Percentiles rank a stretch among this genome's conserved stretches.
phyloP scores from a whole-genome alignment of 192 early-diverging fungal species.

The Gonapodya prolifera region DNA sequence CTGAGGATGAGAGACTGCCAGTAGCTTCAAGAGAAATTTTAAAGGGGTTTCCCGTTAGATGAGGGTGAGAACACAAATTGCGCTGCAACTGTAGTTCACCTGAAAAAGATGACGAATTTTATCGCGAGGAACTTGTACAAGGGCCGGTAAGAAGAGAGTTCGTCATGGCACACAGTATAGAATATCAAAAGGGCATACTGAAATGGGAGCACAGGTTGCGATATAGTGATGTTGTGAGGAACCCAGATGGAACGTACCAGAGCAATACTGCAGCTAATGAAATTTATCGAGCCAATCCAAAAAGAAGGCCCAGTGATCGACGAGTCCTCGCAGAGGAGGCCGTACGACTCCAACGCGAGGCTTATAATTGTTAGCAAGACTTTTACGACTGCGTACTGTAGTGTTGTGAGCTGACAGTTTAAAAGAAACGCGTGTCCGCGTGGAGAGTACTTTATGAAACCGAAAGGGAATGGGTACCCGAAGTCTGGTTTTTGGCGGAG shows the following conservation, averaged over 20 bases:
- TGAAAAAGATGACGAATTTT: constrained; percentile 3
- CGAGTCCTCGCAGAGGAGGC: neutral
- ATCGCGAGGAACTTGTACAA: constrained; percentile 2
- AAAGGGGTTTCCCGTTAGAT: no score
- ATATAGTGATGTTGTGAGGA: no score
- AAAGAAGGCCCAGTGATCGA: neutral
- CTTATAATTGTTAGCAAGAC: neutral
- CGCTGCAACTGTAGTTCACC: no score
- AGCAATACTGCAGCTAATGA: neutral
- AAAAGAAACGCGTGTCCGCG: neutral
- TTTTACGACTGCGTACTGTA: neutral
- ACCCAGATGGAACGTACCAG: neutral
- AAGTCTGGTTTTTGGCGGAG: neutral
- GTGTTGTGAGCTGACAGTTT: neutral
- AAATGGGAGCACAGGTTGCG: no score
- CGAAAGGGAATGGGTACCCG: neutral
- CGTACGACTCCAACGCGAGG: neutral
- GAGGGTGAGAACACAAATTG: no score
- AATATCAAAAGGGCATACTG: neutral
- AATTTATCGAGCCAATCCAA: neutral
- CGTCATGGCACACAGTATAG: neutral
- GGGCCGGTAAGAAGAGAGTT: neutral
- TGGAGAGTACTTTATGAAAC: neutral
- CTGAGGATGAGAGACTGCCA: constrained; percentile 1
- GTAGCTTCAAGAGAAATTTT: no score